Evolutionary conservation across 2,329 filamentous ascomycete genomes (phyloP).

Genomic region (Nothophoma quercina): DNA sequence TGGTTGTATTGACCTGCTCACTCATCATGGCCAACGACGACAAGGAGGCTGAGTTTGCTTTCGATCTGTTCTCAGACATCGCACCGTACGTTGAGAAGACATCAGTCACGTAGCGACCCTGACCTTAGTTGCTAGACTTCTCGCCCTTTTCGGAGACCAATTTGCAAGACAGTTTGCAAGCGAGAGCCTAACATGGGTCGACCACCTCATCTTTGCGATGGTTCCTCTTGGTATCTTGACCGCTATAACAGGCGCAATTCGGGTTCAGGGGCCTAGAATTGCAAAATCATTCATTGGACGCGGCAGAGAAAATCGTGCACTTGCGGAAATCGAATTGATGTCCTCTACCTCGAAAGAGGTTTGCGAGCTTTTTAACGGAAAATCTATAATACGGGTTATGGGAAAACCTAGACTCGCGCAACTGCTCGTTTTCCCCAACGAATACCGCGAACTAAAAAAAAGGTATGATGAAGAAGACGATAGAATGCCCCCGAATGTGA

Average conservation of each 20-base stretch:
- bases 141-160: conserved; percentile 41
- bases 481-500: too few relatives aligned
- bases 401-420: conserved; percentile 1
- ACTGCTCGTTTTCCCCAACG: neutral
- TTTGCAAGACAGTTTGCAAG: conserved; percentile 46
- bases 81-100: neutral
- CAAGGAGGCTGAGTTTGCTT: neutral
- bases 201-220: conserved; percentile 48
- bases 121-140: conserved; percentile 25
- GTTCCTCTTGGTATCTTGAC: conserved; percentile 54
- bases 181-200: conserved; percentile 27
- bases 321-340: conserved; percentile 51
- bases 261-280: conserved; percentile 36
- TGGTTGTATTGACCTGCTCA: too few relatives aligned
- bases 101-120: too few relatives aligned
- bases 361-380: conserved; percentile 19
- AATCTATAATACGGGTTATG: neutral
- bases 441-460: too few relatives aligned
- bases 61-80: conserved; percentile 1
- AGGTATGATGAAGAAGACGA: too few relatives aligned
- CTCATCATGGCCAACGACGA: neutral
- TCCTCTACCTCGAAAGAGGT: conserved; percentile 47
- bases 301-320: conserved; percentile 45
- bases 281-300: conserved; percentile 53
- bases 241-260: conserved; percentile 41